Evolutionary conservation across 2,329 filamentous ascomycete genomes (phyloP), one percentile per base, ranked within the genome.

Genomic region (Coniella vitis): DNA sequence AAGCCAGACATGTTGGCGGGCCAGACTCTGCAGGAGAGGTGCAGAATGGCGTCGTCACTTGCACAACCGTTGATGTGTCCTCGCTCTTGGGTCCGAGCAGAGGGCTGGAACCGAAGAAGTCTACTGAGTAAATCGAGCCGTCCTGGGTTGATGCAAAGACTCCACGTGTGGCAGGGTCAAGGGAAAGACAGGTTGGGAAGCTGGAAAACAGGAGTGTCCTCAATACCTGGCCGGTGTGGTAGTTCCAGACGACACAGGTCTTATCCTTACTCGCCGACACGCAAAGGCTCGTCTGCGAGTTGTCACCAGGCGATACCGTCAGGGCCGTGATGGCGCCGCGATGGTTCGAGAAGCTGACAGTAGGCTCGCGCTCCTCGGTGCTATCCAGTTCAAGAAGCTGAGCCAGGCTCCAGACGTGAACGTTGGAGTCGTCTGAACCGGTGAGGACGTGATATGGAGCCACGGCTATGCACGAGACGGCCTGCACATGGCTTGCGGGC

Each of bases 211-310:
- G 75, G 55, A 94, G 81, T 4, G 90, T 97, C 38, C 90, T 81
- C 49, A 97, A 70, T 10, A 85, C 73, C 52, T 81, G 78, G 35
- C 88, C 88, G 1, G 81, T 87, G 54, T 83, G 81, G 63, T 94
- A 94, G 67, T 97, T 90, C 93, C 93, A 98, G 52, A 95, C 75
- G 59, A 95, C 84, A 58, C 88, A 88, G 7, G 88, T 93, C 67
- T 87, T 90, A 69, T 97, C 93, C 58, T 80, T 83, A 56, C 88
- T 88, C 7, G 84, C 81, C 3, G 91, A 94, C 17, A 96, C 77
- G 51, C 86, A 90, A 53, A 97, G 82, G 64, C 87, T 91, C 51
- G 85, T 85, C 58, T 83, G 79, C 14, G 69, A 63, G 62, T 81
- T 84, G 52, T 76, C 72, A 61, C 85, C 84, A 60, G 87, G 81